Base-by-base conservation (phyloP, 148 eudicot genomes). In the Fallopia convolvulus region DNA sequence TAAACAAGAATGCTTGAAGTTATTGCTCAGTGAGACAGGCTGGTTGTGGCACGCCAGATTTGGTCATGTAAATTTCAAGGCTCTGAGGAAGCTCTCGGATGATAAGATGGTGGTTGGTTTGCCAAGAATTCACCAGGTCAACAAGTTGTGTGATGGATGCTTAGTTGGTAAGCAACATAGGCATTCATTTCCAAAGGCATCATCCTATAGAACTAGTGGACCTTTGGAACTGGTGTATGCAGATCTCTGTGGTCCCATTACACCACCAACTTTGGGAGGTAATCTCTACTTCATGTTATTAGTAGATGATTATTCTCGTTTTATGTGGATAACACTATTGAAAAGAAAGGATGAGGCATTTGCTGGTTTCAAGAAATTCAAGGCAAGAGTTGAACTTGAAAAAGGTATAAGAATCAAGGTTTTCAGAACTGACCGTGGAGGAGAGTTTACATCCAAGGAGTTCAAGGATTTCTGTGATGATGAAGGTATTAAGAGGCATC, bases 1-100 rank as follows among this genome's bases (percentile, higher is more conserved):
- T 8, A 41, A 41, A 41, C 44, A 41, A 41, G 44, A 41, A 8
- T 8, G 44, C 8, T 41, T 41, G 6, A 5, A 4, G 44, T 41
- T 8, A 41, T 41, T 41, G 8, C 8, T 49, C 17, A 49, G 18
- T 49, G 75, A 72, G 18, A 3, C n/a, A 20, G 8, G 18, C 11
- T 72, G 75, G 75, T 26, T 72, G 42, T 72, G 75, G 75, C 53
- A 72, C 23, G 18, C n/a, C 23, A 72, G 75, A 72, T 72, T 14
- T 18, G 49, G 75, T 4, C 52, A 44, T n/a, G 20, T 72, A 23
- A 72, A 72, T 15, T 72, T 72, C 20, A 7, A 23, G 2, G 5
- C 26, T 1, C 40, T 72, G 7, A 70, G 40, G 44, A 70, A 21
- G n/a, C 32, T 70, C 12, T 9, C 41, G 8, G 17, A 32, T 2